Evolutionary conservation across 1,139 yeast species (phyloP).

Genomic region (Groenewaldozyma auringiensis): DNA sequence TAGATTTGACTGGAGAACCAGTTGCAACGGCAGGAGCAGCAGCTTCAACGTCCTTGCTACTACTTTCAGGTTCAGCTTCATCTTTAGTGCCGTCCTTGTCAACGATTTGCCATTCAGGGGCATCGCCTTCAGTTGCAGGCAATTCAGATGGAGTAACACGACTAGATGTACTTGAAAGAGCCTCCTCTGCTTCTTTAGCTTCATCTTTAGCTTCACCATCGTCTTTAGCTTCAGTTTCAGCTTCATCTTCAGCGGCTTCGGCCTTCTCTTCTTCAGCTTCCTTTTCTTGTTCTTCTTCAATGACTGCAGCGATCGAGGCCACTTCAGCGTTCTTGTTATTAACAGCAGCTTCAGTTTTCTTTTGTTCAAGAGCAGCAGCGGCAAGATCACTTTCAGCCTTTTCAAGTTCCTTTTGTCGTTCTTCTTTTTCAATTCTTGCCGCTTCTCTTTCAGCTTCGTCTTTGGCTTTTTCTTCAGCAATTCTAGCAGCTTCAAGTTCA

Average conservation of each 20-base stretch:
- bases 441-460: constrained; percentile 20
- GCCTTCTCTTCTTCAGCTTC: constrained; percentile 3
- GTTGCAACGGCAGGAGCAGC: constrained; percentile 4
- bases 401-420: constrained; percentile 12
- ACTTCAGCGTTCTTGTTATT: constrained; percentile 6
- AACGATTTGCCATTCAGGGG: constrained; percentile 9
- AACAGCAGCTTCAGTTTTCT: constrained; percentile 4
- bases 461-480: constrained; percentile 25
- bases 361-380: constrained; percentile 2
- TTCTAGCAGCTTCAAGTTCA: constrained; percentile 25
- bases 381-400: constrained; percentile 9
- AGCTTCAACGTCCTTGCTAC: constrained; percentile 7
- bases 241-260: constrained; percentile 8
- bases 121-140: constrained; percentile 9
- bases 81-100: constrained; percentile 7
- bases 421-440: constrained; percentile 16
- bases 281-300: constrained; percentile 7
- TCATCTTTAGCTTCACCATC: constrained; percentile 9
- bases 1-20: neutral
- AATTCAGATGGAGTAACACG: constrained; percentile 9
- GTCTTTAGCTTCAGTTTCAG: constrained; percentile 9
- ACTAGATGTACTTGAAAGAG: constrained; percentile 4
- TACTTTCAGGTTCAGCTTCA: constrained; percentile 10
- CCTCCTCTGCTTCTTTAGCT: constrained; percentile 1
- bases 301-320: constrained; percentile 7